Conservation (phyloP, 1,139 yeast genomes). For the Trichomonascaceae sp. region DNA sequence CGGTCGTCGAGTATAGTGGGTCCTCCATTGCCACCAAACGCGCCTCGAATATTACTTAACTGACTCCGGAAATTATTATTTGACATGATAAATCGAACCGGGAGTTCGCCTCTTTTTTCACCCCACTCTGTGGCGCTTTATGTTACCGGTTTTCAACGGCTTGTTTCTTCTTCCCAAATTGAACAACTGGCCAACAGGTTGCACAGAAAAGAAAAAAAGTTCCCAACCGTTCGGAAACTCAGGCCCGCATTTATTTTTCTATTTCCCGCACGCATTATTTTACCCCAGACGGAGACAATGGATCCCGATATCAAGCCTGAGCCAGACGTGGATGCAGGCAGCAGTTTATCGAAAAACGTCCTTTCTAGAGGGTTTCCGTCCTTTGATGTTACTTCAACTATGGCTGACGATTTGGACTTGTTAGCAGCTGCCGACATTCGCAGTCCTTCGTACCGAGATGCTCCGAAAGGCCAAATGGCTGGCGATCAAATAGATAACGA, state of each 20-base stretch:
- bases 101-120: background rate
- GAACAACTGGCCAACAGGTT: background rate
- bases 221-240: too few relatives aligned
- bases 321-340: constrained; percentile 8
- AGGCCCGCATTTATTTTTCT: background rate
- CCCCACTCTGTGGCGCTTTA: background rate
- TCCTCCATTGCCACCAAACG: constrained; percentile 27
- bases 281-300: background rate
- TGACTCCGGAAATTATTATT: constrained; percentile 35
- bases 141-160: too few relatives aligned
- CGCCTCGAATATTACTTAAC: constrained; percentile 20
- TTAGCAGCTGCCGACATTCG: constrained; percentile 20
- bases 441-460: constrained; percentile 1
- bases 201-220: background rate
- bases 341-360: constrained; percentile 22
- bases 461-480: background rate
- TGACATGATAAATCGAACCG: constrained; percentile 10
- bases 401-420: constrained; percentile 30
- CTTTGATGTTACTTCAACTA: constrained; percentile 25
- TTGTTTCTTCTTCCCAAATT: background rate
- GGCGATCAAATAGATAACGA: background rate
- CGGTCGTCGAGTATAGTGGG: constrained; percentile 28
- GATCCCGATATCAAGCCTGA: constrained; percentile 6
- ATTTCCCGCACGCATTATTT: background rate
- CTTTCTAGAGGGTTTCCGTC: constrained; percentile 27